Percentiles rank a stretch among this genome's conserved stretches.
Conservation (phyloP, 805 yeast species). For the Aciculoconidium aculeatum region DNA sequence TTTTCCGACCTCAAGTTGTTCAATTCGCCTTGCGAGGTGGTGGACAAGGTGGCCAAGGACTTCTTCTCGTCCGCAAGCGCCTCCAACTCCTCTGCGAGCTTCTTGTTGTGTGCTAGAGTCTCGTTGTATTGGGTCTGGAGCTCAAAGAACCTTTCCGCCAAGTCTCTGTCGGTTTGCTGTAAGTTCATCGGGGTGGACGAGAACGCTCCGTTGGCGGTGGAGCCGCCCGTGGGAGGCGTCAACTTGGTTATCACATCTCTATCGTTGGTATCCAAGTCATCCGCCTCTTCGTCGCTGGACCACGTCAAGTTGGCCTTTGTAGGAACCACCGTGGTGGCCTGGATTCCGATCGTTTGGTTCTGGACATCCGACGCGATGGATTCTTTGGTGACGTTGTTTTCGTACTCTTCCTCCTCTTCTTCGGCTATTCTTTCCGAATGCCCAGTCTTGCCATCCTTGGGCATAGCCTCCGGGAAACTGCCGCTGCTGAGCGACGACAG, state of each 20-base stretch:
- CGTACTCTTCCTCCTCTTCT: conserved; percentile 3
- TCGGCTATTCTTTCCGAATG: conserved; percentile 1
- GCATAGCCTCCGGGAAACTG: no score
- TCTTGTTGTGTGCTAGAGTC: conserved; percentile 16
- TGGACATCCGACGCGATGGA: conserved; percentile 4
- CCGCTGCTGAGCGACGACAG: neutral
- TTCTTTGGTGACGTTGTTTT: conserved; percentile 1
- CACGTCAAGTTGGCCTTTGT: conserved; percentile 80
- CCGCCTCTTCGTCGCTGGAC: conserved; percentile 80
- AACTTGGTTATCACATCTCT: conserved; percentile 6
- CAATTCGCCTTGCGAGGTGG: conserved; percentile 3
- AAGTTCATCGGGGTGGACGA: no score
- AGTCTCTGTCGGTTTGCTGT: no score
- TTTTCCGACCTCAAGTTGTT: conserved; percentile 1
- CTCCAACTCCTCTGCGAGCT: conserved; percentile 17
- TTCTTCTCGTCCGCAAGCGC: no score
- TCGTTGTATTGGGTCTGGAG: no score
- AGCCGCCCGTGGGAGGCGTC: no score
- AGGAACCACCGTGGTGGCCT: conserved; percentile 72
- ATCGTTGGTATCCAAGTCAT: conserved; percentile 20
- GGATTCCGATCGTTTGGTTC: conserved; percentile 39
- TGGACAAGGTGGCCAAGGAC: no score
- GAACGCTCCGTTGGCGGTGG: no score
- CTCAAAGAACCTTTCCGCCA: no score
- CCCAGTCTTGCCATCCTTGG: no score